Base-by-base conservation (phyloP, 179 eudicot genomes). In the Drosera spatulata region DNA sequence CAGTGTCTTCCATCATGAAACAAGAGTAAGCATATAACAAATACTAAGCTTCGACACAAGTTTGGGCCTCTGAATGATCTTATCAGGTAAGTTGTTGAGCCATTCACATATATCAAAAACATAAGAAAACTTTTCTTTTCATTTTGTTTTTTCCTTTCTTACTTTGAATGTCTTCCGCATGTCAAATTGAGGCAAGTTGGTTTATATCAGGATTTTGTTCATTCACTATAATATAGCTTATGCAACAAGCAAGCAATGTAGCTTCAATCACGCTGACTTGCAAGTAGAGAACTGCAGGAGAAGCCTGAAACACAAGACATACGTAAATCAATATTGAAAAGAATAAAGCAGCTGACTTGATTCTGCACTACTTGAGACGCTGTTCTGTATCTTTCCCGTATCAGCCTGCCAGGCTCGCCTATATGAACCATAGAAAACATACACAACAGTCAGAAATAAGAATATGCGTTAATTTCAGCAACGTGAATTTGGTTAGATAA, bases 341-440 rank as follows among this genome's bases (percentile, higher is more conserved):
- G 76, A 72, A 65, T 68, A 76, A 73, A 76, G 87, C 82, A 75
- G 75, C 95, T 87, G 78, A 91, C 97, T 77, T 91, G 87, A 79
- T 88, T 91, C 83, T 85, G 95, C 69, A 88, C 91, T 65, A 91
- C 97, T 88, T 82, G 95, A 33, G 97, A 91, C 68, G 33, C 33
- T 22, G 33, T 22, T 22, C 97, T 85, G 82, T 91, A 91, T 53
- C 97, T 88, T 33, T 88, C 95, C 54, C 97, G 86, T 64, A 91
- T 91, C 69, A 91, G 62, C 79, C 67, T 83, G 61, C 97, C 97
- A 15, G 97, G 97, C 74, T 91, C 97, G 58, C 97, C 96, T 91
- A 79, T 69, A 53, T 51, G 60, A 67, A 40, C 61, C 12, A 53
- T 61, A 52, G 47, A n/a, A 37, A 13, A 40, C 4, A 11, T 9